Conservation (phyloP, 129 eudicot species). For the Erigeron canadensis region DNA sequence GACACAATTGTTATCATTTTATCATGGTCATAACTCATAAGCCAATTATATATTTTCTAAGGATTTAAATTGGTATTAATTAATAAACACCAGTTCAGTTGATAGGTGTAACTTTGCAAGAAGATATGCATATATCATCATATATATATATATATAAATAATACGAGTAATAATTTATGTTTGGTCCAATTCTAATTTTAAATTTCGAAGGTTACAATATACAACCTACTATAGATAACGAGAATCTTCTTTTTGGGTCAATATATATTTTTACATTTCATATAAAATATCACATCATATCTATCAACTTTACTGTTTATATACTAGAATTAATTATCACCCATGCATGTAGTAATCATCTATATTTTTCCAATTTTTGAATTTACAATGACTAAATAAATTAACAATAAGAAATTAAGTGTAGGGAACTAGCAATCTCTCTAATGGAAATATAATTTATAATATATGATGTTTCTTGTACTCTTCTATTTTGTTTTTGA, state of each 20-base stretch:
- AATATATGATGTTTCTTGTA: neutral
- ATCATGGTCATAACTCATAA: too few species aligned
- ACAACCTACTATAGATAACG: conserved; percentile 23
- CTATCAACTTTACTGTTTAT: conserved; percentile 22
- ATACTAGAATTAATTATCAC: conserved; percentile 4
- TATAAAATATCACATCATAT: neutral
- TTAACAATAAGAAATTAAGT: neutral
- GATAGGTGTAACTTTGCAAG: neutral
- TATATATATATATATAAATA: too few species aligned
- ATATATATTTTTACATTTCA: neutral
- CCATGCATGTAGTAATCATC: conserved; percentile 21
- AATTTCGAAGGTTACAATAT: conserved; percentile 19
- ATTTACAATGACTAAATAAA: neutral
- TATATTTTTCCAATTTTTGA: neutral
- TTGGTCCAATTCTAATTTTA: conserved; percentile 8
- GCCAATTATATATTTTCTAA: too few species aligned
- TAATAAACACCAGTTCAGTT: too few species aligned
- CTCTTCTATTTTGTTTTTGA: conserved; percentile 5
- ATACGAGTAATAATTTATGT: neutral
- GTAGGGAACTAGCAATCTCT: neutral
- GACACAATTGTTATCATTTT: too few species aligned
- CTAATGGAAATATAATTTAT: neutral
- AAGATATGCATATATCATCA: neutral
- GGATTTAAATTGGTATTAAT: too few species aligned
- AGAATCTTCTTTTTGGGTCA: conserved; percentile 29